Evolutionary conservation across 805 yeast genomes (phyloP).

Genomic region (Cyberlindnera mrakii): DNA sequence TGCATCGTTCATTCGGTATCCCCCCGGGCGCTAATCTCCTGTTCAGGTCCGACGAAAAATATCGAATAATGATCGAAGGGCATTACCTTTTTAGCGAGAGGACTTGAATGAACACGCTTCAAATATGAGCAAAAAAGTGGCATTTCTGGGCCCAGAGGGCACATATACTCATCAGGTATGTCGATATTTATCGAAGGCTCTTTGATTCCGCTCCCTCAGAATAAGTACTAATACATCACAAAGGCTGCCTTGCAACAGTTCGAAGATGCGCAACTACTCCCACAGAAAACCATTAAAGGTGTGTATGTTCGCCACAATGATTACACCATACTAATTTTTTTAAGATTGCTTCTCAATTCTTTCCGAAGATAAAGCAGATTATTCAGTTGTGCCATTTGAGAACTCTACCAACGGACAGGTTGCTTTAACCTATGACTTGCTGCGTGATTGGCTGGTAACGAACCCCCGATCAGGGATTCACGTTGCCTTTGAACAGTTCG

Average conservation of each 20-base stretch:
- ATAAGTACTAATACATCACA: neutral
- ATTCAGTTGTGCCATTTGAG: slow-evolving; percentile 83
- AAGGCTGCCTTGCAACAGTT: slow-evolving; percentile 59
- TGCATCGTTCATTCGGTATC: too few species aligned
- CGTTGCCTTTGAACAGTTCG: slow-evolving; percentile 75
- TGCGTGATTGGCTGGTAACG: slow-evolving; percentile 58
- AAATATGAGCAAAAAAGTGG: slow-evolving; percentile 36
- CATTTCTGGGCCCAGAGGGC: slow-evolving; percentile 85
- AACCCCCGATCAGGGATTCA: slow-evolving; percentile 3
- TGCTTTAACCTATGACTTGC: slow-evolving; percentile 72
- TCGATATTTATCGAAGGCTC: neutral
- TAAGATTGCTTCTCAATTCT: slow-evolving; percentile 56
- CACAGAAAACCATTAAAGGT: slow-evolving; percentile 26
- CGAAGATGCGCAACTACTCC: slow-evolving; percentile 21
- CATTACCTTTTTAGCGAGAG: too few species aligned
- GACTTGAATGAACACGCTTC: too few species aligned
- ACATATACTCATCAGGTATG: slow-evolving; percentile 85
- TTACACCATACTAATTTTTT: neutral
- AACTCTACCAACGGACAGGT: slow-evolving; percentile 96
- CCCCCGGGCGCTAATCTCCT: too few species aligned
- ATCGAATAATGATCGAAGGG: too few species aligned
- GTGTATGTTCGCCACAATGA: neutral
- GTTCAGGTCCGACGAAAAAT: too few species aligned
- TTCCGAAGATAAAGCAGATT: slow-evolving; percentile 42
- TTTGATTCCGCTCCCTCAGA: neutral